These are phyloP conservation scores for Gnaphalium uliginosum DNA, from an alignment of 129 eudicot species.

Conservation along the genomic window DNA sequence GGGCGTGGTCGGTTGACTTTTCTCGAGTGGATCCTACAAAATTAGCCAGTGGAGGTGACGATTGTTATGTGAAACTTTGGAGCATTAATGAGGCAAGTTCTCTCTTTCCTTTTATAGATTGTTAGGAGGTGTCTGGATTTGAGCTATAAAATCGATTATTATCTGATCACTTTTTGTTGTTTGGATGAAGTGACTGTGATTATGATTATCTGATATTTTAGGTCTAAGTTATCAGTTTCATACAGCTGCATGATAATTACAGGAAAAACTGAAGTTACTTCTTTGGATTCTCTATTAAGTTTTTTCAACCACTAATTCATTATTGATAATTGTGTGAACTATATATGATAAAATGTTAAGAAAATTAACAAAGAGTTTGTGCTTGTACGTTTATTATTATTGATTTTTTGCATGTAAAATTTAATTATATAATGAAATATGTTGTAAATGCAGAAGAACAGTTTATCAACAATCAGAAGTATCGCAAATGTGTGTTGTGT, in stretches of 20 bases:
- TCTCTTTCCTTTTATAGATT: not conserved
- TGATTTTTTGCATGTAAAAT: not conserved
- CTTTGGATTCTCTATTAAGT: no score
- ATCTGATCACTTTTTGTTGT: not conserved
- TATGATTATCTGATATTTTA: no score
- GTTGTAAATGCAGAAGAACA: constrained; percentile 60
- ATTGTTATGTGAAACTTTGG: constrained; percentile 85
- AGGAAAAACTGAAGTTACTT: no score
- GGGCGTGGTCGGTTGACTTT: constrained; percentile 98
- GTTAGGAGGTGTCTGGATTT: not conserved
- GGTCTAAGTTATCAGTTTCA: no score
- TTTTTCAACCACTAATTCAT: no score
- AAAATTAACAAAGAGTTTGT: no score
- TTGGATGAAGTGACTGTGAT: no score
- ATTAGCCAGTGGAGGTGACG: constrained; percentile 95
- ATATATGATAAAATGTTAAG: no score
- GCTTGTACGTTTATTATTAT: no score
- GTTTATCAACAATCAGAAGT: constrained; percentile 67
- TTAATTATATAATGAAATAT: constrained; percentile 2
- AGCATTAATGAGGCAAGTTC: constrained; percentile 69
- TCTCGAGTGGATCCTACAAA: constrained; percentile 82
- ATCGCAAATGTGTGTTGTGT: constrained; percentile 92
- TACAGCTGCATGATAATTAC: no score
- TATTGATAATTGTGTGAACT: no score
- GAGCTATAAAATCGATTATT: not conserved